Evolutionary conservation across 495 filamentous ascomycete species (phyloP).

Genomic region (Friedmanniomyces endolithicus): DNA sequence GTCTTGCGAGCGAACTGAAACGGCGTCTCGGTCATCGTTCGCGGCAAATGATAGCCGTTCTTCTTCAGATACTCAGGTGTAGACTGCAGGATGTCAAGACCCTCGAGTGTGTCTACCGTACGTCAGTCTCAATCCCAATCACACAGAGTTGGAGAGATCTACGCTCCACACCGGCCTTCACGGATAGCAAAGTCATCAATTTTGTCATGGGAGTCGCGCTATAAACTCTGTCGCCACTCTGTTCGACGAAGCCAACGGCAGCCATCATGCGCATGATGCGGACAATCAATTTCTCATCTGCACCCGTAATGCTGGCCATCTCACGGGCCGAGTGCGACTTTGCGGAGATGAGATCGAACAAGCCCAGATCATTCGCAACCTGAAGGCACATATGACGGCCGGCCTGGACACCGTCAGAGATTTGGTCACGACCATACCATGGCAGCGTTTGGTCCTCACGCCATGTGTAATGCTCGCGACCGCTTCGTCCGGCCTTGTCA

Average conservation of each 20-base stretch:
- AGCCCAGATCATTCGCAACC: slow-evolving; percentile 6
- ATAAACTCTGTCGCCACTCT: neutral
- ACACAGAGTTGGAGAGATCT: too few relatives aligned
- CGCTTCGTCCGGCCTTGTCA: too few relatives aligned
- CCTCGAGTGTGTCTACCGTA: neutral
- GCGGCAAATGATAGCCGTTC: slow-evolving; percentile 4
- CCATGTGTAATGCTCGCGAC: too few relatives aligned
- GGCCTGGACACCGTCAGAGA: too few relatives aligned
- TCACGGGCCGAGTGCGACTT: neutral
- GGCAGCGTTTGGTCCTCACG: too few relatives aligned
- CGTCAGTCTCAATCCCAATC: too few relatives aligned
- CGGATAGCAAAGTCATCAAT: slow-evolving; percentile 3
- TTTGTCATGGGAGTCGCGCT: slow-evolving; percentile 3
- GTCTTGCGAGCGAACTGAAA: slow-evolving; percentile 12
- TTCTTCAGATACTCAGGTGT: slow-evolving; percentile 7
- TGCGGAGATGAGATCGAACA: slow-evolving; percentile 9
- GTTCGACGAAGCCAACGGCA: slow-evolving; percentile 8
- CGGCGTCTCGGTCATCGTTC: slow-evolving; percentile 6
- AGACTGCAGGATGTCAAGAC: neutral
- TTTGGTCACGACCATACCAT: too few relatives aligned
- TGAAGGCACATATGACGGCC: slow-evolving; percentile 9
- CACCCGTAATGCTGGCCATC: neutral
- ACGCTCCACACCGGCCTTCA: slow-evolving; percentile 4
- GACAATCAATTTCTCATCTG: neutral
- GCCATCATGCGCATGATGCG: slow-evolving; percentile 6